A percentile compares a stretch with the other conserved stretches of the same genome.
These are phyloP conservation scores for Aspergillus caelatus DNA, from an alignment of 2,329 filamentous ascomycete species.

Conservation along the genomic window DNA sequence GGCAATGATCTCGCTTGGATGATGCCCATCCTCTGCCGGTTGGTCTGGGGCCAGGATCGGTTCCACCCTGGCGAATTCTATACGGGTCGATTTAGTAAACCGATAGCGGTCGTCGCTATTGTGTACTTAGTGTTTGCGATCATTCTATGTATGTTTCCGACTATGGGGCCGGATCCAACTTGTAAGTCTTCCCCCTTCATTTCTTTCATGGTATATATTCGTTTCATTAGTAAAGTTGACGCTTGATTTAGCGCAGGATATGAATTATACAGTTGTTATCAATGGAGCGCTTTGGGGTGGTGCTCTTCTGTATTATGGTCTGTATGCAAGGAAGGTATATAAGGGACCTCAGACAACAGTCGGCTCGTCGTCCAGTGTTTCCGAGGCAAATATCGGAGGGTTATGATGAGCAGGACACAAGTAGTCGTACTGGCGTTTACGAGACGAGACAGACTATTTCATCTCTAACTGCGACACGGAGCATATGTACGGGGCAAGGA, in stretches of 20 bases:
- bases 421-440: not conserved
- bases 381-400: constrained; percentile 9
- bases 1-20: constrained; percentile 65
- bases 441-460: no score
- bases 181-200: constrained; percentile 32
- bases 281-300: constrained; percentile 61
- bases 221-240: not conserved
- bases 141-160: constrained; percentile 59
- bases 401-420: not conserved
- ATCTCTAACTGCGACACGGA: no score
- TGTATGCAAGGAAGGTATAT: constrained; percentile 63
- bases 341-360: constrained; percentile 62
- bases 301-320: constrained; percentile 56
- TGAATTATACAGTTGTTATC: constrained; percentile 67
- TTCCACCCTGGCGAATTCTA: constrained; percentile 64
- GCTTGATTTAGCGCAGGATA: constrained; percentile 41
- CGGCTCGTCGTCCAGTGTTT: constrained; percentile 25
- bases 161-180: constrained; percentile 56
- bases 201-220: constrained; percentile 7
- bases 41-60: constrained; percentile 60
- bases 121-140: constrained; percentile 56
- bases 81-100: constrained; percentile 56
- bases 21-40: constrained; percentile 59
- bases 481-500: not conserved
- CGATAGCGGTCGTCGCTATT: constrained; percentile 58